phyloP scores from a whole-genome alignment of 805 yeast species.

The Saccharomycopsis babjevae region DNA sequence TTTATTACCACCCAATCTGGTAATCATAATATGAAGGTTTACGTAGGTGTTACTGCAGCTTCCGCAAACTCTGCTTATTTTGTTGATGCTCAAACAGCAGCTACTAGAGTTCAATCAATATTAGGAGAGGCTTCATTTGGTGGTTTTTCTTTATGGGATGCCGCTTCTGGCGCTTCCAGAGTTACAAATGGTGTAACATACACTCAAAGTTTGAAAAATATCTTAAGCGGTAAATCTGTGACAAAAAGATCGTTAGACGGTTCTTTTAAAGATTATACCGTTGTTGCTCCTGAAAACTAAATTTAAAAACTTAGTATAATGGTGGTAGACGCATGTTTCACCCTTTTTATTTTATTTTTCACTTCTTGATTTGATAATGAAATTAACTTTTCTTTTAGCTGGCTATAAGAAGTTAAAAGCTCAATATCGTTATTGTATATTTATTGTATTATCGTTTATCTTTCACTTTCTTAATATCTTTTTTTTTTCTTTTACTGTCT shows the following conservation, averaged over 20 bases:
- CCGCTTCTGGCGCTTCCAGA: constrained; percentile 7
- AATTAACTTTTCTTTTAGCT: too few species aligned
- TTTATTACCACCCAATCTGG: constrained; percentile 28
- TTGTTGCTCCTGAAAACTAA: neutral
- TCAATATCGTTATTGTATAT: too few species aligned
- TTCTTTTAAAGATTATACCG: neutral
- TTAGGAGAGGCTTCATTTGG: constrained; percentile 6
- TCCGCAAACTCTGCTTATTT: constrained; percentile 46
- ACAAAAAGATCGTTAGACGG: constrained; percentile 10
- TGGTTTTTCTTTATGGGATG: constrained; percentile 18
- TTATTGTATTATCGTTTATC: too few species aligned
- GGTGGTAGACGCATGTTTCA: too few species aligned
- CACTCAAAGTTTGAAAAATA: constrained; percentile 12
- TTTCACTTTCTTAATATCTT: too few species aligned
- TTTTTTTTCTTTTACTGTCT: too few species aligned
- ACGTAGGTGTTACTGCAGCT: constrained; percentile 51
- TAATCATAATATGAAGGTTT: constrained; percentile 44
- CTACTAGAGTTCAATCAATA: neutral
- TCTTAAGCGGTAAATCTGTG: constrained; percentile 10
- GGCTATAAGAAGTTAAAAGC: too few species aligned
- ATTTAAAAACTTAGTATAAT: neutral
- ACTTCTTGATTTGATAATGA: too few species aligned
- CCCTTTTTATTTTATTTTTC: too few species aligned
- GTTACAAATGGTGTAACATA: constrained; percentile 10
- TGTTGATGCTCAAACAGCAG: constrained; percentile 26